Percentiles rank a stretch among this genome's conserved stretches.
phyloP scores from a whole-genome alignment of 2,329 filamentous ascomycete genomes.

The Kalmusia sp. region DNA sequence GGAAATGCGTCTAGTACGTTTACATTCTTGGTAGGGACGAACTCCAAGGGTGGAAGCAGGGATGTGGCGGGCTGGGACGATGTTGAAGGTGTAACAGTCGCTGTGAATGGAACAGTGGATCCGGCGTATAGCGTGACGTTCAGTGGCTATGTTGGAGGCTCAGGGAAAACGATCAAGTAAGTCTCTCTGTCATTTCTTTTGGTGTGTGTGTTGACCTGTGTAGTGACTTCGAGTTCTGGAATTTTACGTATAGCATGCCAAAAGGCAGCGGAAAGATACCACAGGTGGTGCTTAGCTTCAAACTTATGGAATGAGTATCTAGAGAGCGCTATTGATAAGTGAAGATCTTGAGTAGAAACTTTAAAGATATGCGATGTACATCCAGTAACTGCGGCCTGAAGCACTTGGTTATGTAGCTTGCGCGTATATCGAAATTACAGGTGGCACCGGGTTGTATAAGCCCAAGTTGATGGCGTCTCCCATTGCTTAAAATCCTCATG shows the following conservation, averaged over 20 bases:
- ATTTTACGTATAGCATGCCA: conserved; percentile 51
- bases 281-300: conserved; percentile 32
- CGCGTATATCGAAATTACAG: no score
- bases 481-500: no score
- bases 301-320: no score
- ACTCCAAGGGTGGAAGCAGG: conserved; percentile 51
- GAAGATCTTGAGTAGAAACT: no score
- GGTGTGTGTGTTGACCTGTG: conserved; percentile 1
- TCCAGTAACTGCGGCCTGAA: no score
- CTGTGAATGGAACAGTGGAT: conserved; percentile 55
- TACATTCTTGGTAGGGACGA: conserved; percentile 57
- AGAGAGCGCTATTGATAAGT: no score
- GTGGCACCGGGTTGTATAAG: no score
- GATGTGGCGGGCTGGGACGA: conserved; percentile 57
- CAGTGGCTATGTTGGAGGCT: conserved; percentile 51
- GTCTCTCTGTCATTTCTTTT: conserved; percentile 16
- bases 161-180: conserved; percentile 46
- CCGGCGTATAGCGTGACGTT: conserved; percentile 51
- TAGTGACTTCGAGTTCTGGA: conserved; percentile 51
- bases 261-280: conserved; percentile 30
- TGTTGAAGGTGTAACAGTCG: conserved; percentile 57
- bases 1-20: conserved; percentile 60
- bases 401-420: no score
- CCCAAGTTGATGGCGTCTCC: no score
- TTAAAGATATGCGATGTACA: no score